phyloP scores from a whole-genome alignment of 2,329 filamentous ascomycete genomes.

The Fusarium mangiferae region DNA sequence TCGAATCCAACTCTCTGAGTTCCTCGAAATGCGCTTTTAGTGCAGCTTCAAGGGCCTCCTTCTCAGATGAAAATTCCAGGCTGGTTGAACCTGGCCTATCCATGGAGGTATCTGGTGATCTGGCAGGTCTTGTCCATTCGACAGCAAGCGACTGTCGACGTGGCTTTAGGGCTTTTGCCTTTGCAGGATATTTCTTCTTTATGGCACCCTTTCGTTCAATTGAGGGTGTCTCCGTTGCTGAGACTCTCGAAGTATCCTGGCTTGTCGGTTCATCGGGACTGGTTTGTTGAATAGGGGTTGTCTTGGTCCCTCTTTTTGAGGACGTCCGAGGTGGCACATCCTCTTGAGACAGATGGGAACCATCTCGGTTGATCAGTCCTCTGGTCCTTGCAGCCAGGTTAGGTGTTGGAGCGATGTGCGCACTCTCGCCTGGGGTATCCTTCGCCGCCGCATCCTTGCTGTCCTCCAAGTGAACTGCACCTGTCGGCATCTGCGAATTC shows the following conservation, averaged over 20 bases:
- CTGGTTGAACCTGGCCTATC: background rate
- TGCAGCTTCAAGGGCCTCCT: slow-evolving; percentile 30
- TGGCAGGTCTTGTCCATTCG: slow-evolving; percentile 13
- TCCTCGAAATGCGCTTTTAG: slow-evolving; percentile 32
- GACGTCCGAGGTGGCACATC: slow-evolving; percentile 45
- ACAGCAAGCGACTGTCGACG: slow-evolving; percentile 6
- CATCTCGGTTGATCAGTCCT: background rate
- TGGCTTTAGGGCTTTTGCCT: background rate
- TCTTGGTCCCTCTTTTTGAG: slow-evolving; percentile 30
- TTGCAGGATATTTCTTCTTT: slow-evolving; percentile 28
- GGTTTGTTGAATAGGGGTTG: background rate
- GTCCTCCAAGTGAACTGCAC: background rate
- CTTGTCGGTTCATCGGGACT: background rate
- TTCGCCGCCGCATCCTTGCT: background rate
- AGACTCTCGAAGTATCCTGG: background rate
- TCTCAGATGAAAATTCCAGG: slow-evolving; percentile 21
- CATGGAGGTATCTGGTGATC: background rate
- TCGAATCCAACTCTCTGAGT: slow-evolving; percentile 18
- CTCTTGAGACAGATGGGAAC: slow-evolving; percentile 34
- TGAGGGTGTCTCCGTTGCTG: background rate
- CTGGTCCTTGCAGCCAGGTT: background rate
- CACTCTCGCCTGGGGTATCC: background rate
- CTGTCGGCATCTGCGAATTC: background rate
- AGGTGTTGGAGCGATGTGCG: background rate
- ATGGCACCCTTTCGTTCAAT: slow-evolving; percentile 33